phyloP scores from a whole-genome alignment of 805 yeast genomes.

The Yarrowia porcina region DNA sequence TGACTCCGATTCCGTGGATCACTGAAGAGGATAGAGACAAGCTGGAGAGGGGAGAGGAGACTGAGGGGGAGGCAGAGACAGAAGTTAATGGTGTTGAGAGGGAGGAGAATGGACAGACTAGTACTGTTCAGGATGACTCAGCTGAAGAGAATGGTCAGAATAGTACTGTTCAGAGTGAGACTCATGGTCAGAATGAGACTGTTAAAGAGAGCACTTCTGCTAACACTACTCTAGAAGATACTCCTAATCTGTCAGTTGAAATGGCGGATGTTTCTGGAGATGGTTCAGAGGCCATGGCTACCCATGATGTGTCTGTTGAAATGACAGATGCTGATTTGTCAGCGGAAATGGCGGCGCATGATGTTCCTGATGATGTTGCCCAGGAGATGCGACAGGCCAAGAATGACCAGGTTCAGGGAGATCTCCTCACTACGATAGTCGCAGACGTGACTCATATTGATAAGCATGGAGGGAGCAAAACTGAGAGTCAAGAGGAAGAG shows the following conservation, averaged over 20 bases:
- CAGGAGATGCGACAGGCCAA: neutral
- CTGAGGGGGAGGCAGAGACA: neutral
- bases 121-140: neutral
- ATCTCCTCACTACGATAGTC: neutral
- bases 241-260: neutral
- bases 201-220: no score
- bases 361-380: neutral
- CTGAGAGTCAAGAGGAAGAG: neutral
- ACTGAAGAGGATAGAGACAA: neutral
- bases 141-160: no score
- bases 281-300: neutral
- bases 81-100: neutral
- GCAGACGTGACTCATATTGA: neutral
- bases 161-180: no score
- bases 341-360: constrained; percentile 1
- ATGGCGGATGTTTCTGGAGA: constrained; percentile 3
- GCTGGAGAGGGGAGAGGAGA: neutral
- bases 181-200: no score
- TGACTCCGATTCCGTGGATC: constrained; percentile 23
- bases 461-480: neutral
- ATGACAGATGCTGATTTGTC: constrained; percentile 14
- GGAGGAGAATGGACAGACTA: neutral
- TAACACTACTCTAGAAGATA: neutral
- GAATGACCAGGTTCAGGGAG: neutral
- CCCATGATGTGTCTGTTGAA: constrained; percentile 18